Percentiles rank a stretch among this genome's conserved stretches.
phyloP scores from a whole-genome alignment of 2,329 filamentous ascomycete genomes.

The Diaporthe batatas region DNA sequence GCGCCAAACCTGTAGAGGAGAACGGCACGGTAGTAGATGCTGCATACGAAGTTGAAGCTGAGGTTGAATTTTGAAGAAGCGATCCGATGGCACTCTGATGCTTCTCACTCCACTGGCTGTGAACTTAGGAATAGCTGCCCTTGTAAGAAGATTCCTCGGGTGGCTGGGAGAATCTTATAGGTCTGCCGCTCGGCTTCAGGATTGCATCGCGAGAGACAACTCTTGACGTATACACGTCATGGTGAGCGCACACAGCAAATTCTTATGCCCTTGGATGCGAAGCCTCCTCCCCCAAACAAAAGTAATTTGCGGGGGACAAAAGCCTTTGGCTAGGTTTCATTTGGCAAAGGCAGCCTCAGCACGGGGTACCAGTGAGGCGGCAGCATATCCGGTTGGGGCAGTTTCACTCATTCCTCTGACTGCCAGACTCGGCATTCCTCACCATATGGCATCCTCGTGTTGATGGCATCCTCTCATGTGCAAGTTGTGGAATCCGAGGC shows the following conservation, averaged over 20 bases:
- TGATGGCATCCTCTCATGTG: not conserved
- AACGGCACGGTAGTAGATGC: constrained; percentile 63
- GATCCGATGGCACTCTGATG: not conserved
- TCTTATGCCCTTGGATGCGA: not conserved
- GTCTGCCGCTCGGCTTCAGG: not conserved
- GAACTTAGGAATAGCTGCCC: not conserved
- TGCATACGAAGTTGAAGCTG: constrained; percentile 67
- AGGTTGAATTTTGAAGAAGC: constrained; percentile 55
- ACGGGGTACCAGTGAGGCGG: not conserved
- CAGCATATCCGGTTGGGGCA: not conserved
- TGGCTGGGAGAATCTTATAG: not conserved
- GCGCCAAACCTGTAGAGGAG: constrained; percentile 75
- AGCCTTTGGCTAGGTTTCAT: constrained; percentile 10
- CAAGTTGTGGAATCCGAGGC: not conserved
- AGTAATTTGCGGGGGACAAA: not conserved
- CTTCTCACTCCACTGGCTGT: not conserved
- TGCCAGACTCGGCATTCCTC: constrained; percentile 13
- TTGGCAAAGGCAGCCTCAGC: not conserved
- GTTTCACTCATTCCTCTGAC: not conserved
- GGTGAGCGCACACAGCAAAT: not conserved
- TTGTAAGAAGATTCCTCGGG: not conserved
- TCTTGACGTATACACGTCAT: not conserved
- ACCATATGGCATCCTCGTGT: not conserved
- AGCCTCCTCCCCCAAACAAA: not conserved
- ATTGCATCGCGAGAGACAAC: not conserved